These are phyloP conservation scores for Globisporangium perplexum DNA, from an alignment of 352 stramenopile species.

Conservation along the genomic window DNA sequence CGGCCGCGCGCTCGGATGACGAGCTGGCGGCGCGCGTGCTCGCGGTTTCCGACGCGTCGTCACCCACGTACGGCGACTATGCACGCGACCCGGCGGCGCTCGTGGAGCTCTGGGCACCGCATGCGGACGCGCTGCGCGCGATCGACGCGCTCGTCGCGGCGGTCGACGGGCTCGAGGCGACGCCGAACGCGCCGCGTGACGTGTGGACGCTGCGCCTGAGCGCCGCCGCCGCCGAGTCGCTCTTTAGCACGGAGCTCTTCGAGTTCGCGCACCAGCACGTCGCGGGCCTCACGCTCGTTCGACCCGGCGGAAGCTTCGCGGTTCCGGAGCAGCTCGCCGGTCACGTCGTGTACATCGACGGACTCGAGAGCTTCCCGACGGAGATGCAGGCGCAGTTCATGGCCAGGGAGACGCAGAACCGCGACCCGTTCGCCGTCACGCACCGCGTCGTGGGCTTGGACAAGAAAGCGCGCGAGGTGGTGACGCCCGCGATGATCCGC, in stretches of 20 bases:
- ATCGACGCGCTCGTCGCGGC: conserved; percentile 17
- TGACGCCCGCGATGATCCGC: conserved; percentile 42
- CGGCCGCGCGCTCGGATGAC: conserved; percentile 18
- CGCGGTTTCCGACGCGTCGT: conserved; percentile 39
- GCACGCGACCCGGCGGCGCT: conserved; percentile 25
- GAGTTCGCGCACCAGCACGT: conserved; percentile 32
- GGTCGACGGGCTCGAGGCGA: conserved; percentile 4
- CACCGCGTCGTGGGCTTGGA: conserved; percentile 9
- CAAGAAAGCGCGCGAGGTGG: conserved; percentile 9
- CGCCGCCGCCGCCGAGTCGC: conserved; percentile 32
- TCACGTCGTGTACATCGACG: conserved; percentile 57
- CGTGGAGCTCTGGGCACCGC: conserved; percentile 31
- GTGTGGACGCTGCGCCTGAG: conserved; percentile 36
- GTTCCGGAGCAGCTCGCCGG: conserved; percentile 30
- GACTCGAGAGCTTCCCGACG: conserved; percentile 68
- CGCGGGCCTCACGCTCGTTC: conserved; percentile 30
- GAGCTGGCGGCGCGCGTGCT: conserved; percentile 35
- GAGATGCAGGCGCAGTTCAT: conserved; percentile 52
- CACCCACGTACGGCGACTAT: conserved; percentile 46
- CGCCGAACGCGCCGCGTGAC: conserved; percentile 29
- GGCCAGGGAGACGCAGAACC: conserved; percentile 15
- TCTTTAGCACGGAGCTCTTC: conserved; percentile 51
- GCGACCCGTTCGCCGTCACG: conserved; percentile 29
- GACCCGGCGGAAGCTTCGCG: conserved; percentile 26
- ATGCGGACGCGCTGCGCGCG: conserved; percentile 10